Conservation (phyloP, 495 filamentous ascomycete genomes). For the Parathielavia hyrcaniae region DNA sequence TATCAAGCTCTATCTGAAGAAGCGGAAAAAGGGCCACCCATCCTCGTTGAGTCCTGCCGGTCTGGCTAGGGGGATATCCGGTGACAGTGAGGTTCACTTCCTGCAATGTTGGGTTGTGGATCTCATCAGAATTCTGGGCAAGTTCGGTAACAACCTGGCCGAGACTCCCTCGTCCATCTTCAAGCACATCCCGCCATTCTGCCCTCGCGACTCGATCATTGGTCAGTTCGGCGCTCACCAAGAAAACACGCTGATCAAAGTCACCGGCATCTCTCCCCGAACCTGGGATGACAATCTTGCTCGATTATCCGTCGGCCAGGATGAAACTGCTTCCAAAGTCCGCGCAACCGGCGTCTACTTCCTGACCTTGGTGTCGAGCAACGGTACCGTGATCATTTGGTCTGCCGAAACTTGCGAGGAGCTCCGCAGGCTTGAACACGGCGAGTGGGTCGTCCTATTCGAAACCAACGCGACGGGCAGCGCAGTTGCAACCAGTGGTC, state of each 20-base stretch:
- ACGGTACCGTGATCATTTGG: conserved; percentile 1
- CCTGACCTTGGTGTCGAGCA: background rate
- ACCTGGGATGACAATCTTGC: conserved; percentile 8
- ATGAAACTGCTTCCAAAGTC: background rate
- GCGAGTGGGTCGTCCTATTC: conserved; percentile 2
- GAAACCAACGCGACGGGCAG: background rate
- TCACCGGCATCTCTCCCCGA: background rate
- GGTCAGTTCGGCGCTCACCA: conserved; percentile 2
- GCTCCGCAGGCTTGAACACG: conserved; percentile 1
- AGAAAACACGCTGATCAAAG: background rate
- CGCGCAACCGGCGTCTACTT: background rate
- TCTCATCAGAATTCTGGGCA: background rate
- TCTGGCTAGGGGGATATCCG: background rate
- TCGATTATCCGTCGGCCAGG: conserved; percentile 1
- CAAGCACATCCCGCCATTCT: conserved; percentile 2
- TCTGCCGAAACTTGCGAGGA: conserved; percentile 7
- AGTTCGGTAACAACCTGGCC: conserved; percentile 3
- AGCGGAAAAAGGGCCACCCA: background rate
- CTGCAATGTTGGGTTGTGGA: background rate
- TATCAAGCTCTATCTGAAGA: conserved; percentile 6
- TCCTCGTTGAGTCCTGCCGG: background rate
- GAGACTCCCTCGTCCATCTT: conserved; percentile 6
- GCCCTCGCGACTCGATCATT: conserved; percentile 2
- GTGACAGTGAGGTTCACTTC: background rate
- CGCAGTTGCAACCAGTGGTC: background rate